Evolutionary conservation across 805 yeast genomes (phyloP), one percentile per base, ranked within the genome.

Genomic region (Zygoascus bituminiphila): DNA sequence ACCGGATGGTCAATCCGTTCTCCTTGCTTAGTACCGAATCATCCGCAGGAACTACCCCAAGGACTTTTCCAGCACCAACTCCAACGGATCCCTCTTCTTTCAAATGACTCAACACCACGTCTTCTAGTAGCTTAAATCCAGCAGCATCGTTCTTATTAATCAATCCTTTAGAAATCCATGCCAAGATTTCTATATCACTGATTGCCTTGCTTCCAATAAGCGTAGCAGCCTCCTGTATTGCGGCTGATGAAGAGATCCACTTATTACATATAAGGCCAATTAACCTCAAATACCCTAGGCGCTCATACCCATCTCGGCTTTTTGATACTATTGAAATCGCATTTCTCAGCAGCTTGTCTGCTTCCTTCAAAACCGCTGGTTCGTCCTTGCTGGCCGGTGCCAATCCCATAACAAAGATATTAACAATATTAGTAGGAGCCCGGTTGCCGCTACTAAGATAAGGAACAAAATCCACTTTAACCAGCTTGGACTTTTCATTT

Each of bases 101-200:
- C 12, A 72, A 53, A 5, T 58, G 49, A 15, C 76, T 44, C 40
- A 74, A 55, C 55, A 48, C 56, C 37, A 56, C 63, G 56, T 72
- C 69, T 24, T 15, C 3, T 6, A 41, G 35, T 43, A 56, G 66
- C 29, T 54, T 56, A 20, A 55, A 62, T 2, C 74, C 71, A 0
- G 53, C 23, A 7, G 64, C 53, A 50, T 82, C 82, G 53, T 75
- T 75, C 55, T 75, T 78, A 62, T 86, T 60, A 0, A 85, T 59
- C 44, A 85, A 68, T 0, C 85, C 89, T 62, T 87, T 88, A 19
- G 80, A 67, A 5, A 81, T 63, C 96, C 96, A 88, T 2, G 82
- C 68, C 9, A 72, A 62, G 0, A 74, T 60, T 60, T 87, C 95
- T 8, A 53, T 35, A 22, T 40, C 46, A 29, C 35, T 47, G 23